These are phyloP conservation scores for Hysterium pulicare DNA, from an alignment of 2,329 filamentous ascomycete genomes.

Conservation along the genomic window DNA sequence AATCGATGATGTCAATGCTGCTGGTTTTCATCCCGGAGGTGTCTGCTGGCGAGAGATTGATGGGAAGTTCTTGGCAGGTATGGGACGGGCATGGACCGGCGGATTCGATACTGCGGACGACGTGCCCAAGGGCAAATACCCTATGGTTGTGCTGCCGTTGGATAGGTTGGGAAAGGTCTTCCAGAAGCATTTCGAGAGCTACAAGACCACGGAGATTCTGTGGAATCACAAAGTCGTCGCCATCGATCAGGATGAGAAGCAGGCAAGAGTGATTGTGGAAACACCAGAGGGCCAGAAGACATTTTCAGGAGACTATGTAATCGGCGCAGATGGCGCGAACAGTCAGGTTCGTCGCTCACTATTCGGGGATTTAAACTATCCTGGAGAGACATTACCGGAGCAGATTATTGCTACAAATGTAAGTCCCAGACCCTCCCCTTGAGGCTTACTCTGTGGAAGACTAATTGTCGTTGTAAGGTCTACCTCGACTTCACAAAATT, in stretches of 20 bases:
- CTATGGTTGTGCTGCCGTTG: constrained; percentile 30
- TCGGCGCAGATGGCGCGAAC: constrained; percentile 34
- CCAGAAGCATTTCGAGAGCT: constrained; percentile 25
- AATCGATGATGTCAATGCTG: constrained; percentile 47
- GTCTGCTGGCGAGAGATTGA: constrained; percentile 46
- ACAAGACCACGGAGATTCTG: constrained; percentile 23
- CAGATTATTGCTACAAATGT: constrained; percentile 64
- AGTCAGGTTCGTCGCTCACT: constrained; percentile 29
- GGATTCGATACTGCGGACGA: constrained; percentile 8
- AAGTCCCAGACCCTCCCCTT: constrained; percentile 14
- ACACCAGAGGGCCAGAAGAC: constrained; percentile 21
- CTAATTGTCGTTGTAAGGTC: constrained; percentile 40
- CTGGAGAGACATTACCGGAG: constrained; percentile 58
- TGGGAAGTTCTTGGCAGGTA: constrained; percentile 27
- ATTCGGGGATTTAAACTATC: constrained; percentile 43
- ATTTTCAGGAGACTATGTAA: constrained; percentile 27
- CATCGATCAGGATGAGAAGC: constrained; percentile 28
- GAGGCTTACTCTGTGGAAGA: background rate
- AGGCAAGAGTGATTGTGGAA: constrained; percentile 26
- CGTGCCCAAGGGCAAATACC: constrained; percentile 22
- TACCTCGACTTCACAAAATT: constrained; percentile 57
- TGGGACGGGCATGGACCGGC: constrained; percentile 15
- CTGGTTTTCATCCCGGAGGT: constrained; percentile 41
- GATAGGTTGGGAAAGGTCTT: constrained; percentile 29
- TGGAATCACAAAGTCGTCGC: constrained; percentile 31